phyloP scores from a whole-genome alignment of 768 basidiomycete genomes.

The Russula abietina region DNA sequence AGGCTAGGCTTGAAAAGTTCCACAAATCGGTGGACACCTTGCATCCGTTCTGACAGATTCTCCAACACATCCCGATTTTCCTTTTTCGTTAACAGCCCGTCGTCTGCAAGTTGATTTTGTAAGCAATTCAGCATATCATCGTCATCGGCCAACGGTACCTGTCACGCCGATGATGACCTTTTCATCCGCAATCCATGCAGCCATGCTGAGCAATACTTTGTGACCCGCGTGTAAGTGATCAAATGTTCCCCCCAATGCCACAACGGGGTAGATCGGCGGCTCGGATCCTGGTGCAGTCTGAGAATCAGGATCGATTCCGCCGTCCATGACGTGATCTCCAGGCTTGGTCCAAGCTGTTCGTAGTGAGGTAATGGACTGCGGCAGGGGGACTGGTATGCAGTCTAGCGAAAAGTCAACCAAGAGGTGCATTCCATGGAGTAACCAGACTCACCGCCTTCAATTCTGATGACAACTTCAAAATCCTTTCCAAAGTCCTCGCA shows the following conservation, averaged over 20 bases:
- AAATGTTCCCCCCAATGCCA: slow-evolving; percentile 93
- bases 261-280: slow-evolving; percentile 49
- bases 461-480: slow-evolving; percentile 31
- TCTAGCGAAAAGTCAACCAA: slow-evolving; percentile 7
- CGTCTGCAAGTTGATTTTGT: slow-evolving; percentile 41
- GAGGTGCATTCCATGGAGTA: neutral
- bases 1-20: slow-evolving; percentile 61
- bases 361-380: slow-evolving; percentile 19
- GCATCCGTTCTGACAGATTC: slow-evolving; percentile 48
- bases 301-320: slow-evolving; percentile 1
- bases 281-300: slow-evolving; percentile 16
- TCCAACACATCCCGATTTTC: slow-evolving; percentile 62
- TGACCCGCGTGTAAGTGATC: slow-evolving; percentile 97
- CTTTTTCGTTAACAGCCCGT: slow-evolving; percentile 66
- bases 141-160: slow-evolving; percentile 39
- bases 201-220: slow-evolving; percentile 93
- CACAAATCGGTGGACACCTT: slow-evolving; percentile 62
- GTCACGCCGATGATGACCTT: slow-evolving; percentile 91
- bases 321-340: slow-evolving; percentile 18
- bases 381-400: slow-evolving; percentile 26
- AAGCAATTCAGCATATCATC: neutral
- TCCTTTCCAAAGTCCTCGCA: slow-evolving; percentile 34
- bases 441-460: slow-evolving; percentile 26
- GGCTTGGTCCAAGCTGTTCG: slow-evolving; percentile 22
- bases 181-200: slow-evolving; percentile 66